Evolutionary conservation across 352 stramenopile species (phyloP), one percentile per base, ranked within the genome.

Genomic region (Pythium utonaiense): DNA sequence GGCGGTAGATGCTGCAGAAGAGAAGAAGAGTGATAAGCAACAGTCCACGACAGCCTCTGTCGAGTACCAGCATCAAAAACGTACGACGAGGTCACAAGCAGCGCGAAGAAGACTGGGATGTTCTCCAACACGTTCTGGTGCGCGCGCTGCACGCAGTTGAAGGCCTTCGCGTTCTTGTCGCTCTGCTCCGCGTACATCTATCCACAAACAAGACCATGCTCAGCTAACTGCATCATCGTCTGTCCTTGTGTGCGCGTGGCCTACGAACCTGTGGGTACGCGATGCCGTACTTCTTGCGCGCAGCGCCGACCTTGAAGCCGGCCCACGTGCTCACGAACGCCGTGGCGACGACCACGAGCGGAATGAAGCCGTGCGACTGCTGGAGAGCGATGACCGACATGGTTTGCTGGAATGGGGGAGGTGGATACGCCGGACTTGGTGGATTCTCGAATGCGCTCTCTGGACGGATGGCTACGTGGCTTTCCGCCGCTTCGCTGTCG

Each of bases 121-220:
- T 94, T 96, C 73, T 97, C 91, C 40, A 97, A 73, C 42, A 96
- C 68, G 65, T 98, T 94, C 71, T 98, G 93, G 75, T 98, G 91
- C 24, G 78, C 85, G 44, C 92, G 78, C 70, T 97, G 93, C 54
- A 97, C 72, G 56, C 87, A 96, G 77, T 97, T 98, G 70, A 98
- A 93, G 3, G 75, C 84, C 60, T 81, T 92, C 53, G 78, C 88
- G 63, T 97, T 84, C 71, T 97, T 94, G 62, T 93, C 84, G 53
- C 69, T 86, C 67, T 93, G 71, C 57, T 97, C 84, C 0, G 86
- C 88, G 69, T 96, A 96, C 71, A 96, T 89, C 74, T 93, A 64
- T 34, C 30, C 50, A 31, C 33, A 33, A 33, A 31, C 3, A 57
- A 53, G 5, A 28, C 6, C 54, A 54, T 28, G 14, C 13, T 28